Evolutionary conservation across 2,329 filamentous ascomycete genomes (phyloP), one percentile per base, ranked within the genome.

Genomic region (Mariannaea sp.): DNA sequence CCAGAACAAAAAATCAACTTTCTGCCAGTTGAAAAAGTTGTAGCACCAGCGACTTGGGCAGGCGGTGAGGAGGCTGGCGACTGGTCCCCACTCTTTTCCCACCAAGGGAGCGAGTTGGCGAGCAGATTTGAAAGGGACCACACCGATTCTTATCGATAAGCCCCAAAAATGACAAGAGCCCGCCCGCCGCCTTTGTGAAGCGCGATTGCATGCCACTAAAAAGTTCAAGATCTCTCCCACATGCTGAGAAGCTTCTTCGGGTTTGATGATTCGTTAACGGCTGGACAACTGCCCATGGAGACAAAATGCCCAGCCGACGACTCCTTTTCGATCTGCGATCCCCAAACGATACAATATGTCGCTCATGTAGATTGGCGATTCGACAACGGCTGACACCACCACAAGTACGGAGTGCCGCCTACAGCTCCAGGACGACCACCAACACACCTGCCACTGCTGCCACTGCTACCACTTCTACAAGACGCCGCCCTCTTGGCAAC

Each of bases 271-370:
- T 17, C 33, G 17, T 36, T n/a, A n/a, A n/a, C n/a, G 33, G 42
- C 48, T 41, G 38, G 46, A 43, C 30, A 27, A 27, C 49, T 27
- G 22, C 39, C 17, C 35, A 44, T 20, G 42, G n/a, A 13, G 57
- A 7, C 12, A 71, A 50, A 24, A 74, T 74, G 72, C 65, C 72
- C 57, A 66, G 69, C 60, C 65, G 72, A 60, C 67, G 71, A 47
- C 65, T 69, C 29, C 57, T 73, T 49, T 59, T 68, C 52, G 71
- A 75, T 55, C 61, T 75, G 14, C 53, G 61, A 59, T 67, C 66
- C 60, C 70, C 65, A 40, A 72, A 70, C 49, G 65, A 68, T 30
- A 65, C 67, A 7, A 67, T 76, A 40, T 76, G 74, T 51, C 71
- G 69, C 29, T 69, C 72, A 36, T 76, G 74, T 59, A 64, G 71